Percentiles rank a stretch among this genome's conserved stretches.
These are phyloP conservation scores for Tricholoma flavovirens DNA, from an alignment of 768 basidiomycete genomes.

Conservation along the genomic window DNA sequence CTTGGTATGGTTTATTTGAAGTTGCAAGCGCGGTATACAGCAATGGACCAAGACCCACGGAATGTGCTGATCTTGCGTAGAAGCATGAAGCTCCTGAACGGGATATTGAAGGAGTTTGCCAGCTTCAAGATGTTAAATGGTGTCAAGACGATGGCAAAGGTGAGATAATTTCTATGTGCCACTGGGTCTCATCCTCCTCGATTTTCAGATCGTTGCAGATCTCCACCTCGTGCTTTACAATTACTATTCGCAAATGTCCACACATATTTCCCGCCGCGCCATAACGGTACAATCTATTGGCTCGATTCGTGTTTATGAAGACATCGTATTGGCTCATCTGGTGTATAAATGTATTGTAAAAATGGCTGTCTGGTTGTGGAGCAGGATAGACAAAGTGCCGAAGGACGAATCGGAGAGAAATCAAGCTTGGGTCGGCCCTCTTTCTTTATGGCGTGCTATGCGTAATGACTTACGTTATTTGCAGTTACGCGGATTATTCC, in stretches of 20 bases:
- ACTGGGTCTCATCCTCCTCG: not conserved
- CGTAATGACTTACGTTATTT: not conserved
- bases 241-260: constrained; percentile 55
- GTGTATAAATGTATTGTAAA: constrained; percentile 72
- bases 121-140: constrained; percentile 66
- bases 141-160: constrained; percentile 59
- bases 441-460: not conserved
- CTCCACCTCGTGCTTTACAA: constrained; percentile 49
- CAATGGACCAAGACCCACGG: constrained; percentile 33
- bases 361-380: constrained; percentile 70
- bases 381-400: constrained; percentile 36
- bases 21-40: constrained; percentile 44
- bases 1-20: constrained; percentile 49
- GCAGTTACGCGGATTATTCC: constrained; percentile 61
- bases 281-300: constrained; percentile 41
- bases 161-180: constrained; percentile 21
- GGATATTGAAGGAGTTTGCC: constrained; percentile 64
- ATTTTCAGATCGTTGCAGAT: constrained; percentile 45
- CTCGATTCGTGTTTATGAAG: constrained; percentile 29
- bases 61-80: constrained; percentile 51
- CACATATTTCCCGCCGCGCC: constrained; percentile 31
- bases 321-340: constrained; percentile 54
- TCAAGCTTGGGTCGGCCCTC: constrained; percentile 46
- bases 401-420: constrained; percentile 39
- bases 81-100: constrained; percentile 57